Base-by-base conservation (phyloP, 2,329 filamentous ascomycete species). In the Claviceps spartinae region DNA sequence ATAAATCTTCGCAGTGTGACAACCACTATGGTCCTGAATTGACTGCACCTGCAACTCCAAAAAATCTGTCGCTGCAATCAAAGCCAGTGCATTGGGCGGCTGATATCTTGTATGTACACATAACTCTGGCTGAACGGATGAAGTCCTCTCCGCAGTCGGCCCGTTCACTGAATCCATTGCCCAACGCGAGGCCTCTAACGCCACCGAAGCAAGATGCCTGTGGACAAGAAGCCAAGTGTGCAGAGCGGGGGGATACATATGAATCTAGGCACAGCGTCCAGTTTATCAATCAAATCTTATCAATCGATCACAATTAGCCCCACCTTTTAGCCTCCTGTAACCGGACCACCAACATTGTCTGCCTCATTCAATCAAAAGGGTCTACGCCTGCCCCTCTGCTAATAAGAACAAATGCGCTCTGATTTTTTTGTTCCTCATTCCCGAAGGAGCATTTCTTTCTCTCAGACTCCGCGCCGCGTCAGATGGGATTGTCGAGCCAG, bases 271-370 rank as follows among this genome's bases (percentile, higher is more conserved):
- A 45, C 2, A 24, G 22, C n/a, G 42, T 20, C 22, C 16, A 24
- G 9, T 56, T 70, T 69, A 70, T 70, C 67, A 70, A 70, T 70
- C 67, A 63, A 66, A 72, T 72, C 70, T 72, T 71, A 72, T 72
- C 70, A 72, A 72, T 72, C 70, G 61, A 63, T 71, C 69, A 64
- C 30, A 9, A 20, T n/a, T 16, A 20, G 64, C 59, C 51, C 52
- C 64, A 64, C 61, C 55, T 57, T 52, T 58, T 14, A 52, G 53
- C 60, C 62, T 67, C 63, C 62, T 65, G 58, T 58, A 59, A 65
- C 65, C 63, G 61, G 63, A 64, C 63, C 61, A 64, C 26, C 24
- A 22, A 34, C 37, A 8, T 26, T 9, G 34, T 18, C 47, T 47
- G 45, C 46, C 30, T 49, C 47, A 20, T 48, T 54, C 44, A 52